phyloP scores from a whole-genome alignment of 2,329 filamentous ascomycete species.

The Ceratocystis albifundus region DNA sequence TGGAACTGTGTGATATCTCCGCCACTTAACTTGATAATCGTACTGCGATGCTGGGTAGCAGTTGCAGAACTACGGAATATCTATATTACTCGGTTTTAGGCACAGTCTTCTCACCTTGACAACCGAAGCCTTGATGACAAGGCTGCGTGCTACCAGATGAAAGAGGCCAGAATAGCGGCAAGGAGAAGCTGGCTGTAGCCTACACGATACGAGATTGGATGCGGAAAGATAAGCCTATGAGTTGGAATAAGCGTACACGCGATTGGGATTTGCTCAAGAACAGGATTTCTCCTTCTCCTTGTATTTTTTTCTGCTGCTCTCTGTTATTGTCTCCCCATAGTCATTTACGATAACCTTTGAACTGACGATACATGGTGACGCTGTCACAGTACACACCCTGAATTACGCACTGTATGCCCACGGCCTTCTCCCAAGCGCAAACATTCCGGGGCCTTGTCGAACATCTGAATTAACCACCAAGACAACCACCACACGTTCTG shows the following conservation, averaged over 20 bases:
- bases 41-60: neutral
- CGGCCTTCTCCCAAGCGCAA: constrained; percentile 8
- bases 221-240: too few species aligned
- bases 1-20: constrained; percentile 6
- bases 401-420: constrained; percentile 4
- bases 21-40: neutral
- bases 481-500: neutral
- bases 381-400: neutral
- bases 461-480: neutral
- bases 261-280: too few species aligned
- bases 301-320: neutral
- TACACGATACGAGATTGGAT: too few species aligned
- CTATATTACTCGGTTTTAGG: too few species aligned
- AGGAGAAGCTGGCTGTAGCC: neutral
- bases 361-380: neutral
- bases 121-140: neutral
- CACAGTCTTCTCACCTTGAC: neutral
- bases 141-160: neutral
- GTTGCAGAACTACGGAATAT: neutral
- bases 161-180: neutral
- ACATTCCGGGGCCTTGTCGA: constrained; percentile 7
- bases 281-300: too few species aligned
- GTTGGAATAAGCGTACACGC: too few species aligned
- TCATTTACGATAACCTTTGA: too few species aligned
- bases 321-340: neutral